These are phyloP conservation scores for Boletus mariae DNA, from an alignment of 1,284 basidiomycete species.

Conservation along the genomic window DNA sequence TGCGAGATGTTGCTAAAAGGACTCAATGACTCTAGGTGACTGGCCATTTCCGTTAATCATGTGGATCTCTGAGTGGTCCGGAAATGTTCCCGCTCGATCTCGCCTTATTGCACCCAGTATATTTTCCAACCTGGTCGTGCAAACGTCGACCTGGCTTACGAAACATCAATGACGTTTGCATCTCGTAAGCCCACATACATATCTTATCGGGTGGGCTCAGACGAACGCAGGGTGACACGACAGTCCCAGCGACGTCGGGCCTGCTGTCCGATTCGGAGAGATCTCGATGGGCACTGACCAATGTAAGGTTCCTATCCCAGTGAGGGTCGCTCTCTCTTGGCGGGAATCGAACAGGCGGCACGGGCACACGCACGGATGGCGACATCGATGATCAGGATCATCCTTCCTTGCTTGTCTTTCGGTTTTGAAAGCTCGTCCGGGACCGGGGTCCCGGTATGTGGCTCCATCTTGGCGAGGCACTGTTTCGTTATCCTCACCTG, in stretches of 20 bases:
- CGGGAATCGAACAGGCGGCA: background rate
- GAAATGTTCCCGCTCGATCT: too few species aligned
- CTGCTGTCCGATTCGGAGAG: background rate
- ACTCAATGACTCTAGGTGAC: too few species aligned
- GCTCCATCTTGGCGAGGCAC: background rate
- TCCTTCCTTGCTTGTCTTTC: background rate
- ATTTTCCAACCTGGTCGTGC: background rate
- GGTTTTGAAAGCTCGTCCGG: background rate
- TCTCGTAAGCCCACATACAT: background rate
- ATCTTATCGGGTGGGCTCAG: background rate
- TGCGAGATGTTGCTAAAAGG: too few species aligned
- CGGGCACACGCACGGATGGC: background rate
- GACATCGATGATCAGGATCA: background rate
- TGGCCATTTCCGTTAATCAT: too few species aligned
- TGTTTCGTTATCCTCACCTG: background rate
- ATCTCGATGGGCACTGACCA: background rate
- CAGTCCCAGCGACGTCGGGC: background rate
- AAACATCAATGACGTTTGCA: background rate
- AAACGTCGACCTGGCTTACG: background rate
- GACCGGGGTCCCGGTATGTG: background rate
- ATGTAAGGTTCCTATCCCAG: background rate
- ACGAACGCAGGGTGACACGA: background rate
- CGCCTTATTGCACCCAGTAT: too few species aligned
- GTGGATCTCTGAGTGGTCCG: too few species aligned
- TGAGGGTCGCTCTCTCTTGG: background rate